Conservation (phyloP, 2,329 filamentous ascomycete genomes). For the Pseudocercospora pini-densiflorae region DNA sequence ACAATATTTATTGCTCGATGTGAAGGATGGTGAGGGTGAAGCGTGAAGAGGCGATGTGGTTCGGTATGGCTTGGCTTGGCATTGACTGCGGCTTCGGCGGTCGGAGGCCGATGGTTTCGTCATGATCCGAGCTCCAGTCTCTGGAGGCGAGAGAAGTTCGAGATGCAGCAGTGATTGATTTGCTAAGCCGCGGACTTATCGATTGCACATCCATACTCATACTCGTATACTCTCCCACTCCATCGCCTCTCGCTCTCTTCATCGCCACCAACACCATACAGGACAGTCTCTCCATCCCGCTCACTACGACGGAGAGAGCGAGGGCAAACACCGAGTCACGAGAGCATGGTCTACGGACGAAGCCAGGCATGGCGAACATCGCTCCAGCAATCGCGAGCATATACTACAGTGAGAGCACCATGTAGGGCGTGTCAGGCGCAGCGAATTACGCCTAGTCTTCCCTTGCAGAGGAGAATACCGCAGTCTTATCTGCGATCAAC, state of each 20-base stretch:
- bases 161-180: not conserved
- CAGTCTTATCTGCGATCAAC: slow-evolving; percentile 30
- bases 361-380: slow-evolving; percentile 68
- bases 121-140: not conserved
- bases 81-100: not conserved
- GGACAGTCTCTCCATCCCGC: not conserved
- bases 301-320: slow-evolving; percentile 2
- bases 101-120: not conserved
- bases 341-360: slow-evolving; percentile 67
- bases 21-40: too few species aligned
- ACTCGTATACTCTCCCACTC: not conserved
- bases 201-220: not conserved
- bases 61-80: not conserved
- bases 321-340: slow-evolving; percentile 10
- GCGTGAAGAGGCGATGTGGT: not conserved
- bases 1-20: too few species aligned
- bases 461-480: slow-evolving; percentile 25
- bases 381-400: slow-evolving; percentile 41
- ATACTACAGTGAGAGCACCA: slow-evolving; percentile 32
- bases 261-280: not conserved
- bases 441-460: slow-evolving; percentile 21
- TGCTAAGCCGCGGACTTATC: not conserved
- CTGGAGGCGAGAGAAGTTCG: not conserved
- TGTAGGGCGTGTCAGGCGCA: slow-evolving; percentile 36
- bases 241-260: slow-evolving; percentile 5